Evolutionary conservation across 768 basidiomycete species (phyloP), one percentile per base, ranked within the genome.

Genomic region (Hortiboletus flavorubellus): DNA sequence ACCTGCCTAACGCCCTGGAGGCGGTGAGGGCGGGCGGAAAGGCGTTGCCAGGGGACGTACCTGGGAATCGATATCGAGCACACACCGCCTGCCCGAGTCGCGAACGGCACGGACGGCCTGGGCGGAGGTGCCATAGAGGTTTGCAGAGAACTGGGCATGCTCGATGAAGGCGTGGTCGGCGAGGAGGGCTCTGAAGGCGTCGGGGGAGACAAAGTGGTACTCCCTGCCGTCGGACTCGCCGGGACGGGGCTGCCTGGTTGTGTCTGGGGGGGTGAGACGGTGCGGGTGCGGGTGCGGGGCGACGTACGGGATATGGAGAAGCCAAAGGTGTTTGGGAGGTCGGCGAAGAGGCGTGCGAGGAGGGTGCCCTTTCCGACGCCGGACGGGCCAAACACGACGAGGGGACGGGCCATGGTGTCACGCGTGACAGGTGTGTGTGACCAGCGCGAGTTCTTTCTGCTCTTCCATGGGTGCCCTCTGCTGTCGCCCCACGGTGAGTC

Each of bases 41-140:
- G 40, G 29, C 26, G 34, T 4, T 6, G 35, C 21, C 11, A 40
- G 18, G 12, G 11, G 12, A 37, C 18, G 49, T 62, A 63, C 93
- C 87, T 98, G 95, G 10, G 90, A 87, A 66, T 98, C 96, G 55
- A 98, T 98, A 68, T 98, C 96, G 38, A 98, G 80, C 55, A 98
- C 87, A 68, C 96, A 98, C 12, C 92, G 84, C 58, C 80, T 82
- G 15, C 91, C 92, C 4, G 80, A 76, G 16, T 78, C 71, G 35
- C 83, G 78, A 29, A 97, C 86, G 31, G 80, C 77, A 34, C 78
- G 74, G 31, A 98, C 84, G 21, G 93, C 85, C 58, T 83, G 78
- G 58, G 86, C 85, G 61, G 87, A 92, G 5, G 94, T 96, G n/a
- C 95, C 95, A 66, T 98, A 98, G 63, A 82, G 81, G 68, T 98